Evolutionary conservation across 2,329 filamentous ascomycete genomes (phyloP).

Genomic region (Hysterium pulicare): DNA sequence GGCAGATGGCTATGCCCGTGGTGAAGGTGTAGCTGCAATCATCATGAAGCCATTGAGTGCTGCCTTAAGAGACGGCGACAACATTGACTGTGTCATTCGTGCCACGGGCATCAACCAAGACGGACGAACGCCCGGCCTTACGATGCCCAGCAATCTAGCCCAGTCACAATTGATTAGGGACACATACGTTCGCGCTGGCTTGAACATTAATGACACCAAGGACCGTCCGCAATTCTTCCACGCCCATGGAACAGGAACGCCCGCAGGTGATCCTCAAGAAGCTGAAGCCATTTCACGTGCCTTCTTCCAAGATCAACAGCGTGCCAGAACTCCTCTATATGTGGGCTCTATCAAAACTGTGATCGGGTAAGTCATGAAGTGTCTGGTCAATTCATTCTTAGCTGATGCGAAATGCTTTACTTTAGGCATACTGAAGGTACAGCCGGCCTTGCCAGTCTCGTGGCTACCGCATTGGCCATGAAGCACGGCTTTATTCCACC

Average conservation of each 20-base stretch:
- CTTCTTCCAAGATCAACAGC: conserved; percentile 1
- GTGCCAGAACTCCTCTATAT: background rate
- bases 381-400: too few species aligned
- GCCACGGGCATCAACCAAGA: conserved; percentile 13
- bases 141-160: conserved; percentile 29
- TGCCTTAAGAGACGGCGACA: conserved; percentile 16
- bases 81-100: conserved; percentile 17
- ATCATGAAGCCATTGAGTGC: conserved; percentile 16
- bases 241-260: conserved; percentile 53
- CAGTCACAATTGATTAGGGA: conserved; percentile 34
- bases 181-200: conserved; percentile 31
- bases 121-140: conserved; percentile 1
- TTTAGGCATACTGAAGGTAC: conserved; percentile 38
- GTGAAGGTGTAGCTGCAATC: conserved; percentile 18
- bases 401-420: too few species aligned
- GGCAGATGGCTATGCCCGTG: conserved; percentile 18
- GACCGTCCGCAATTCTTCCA: conserved; percentile 9
- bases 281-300: conserved; percentile 2
- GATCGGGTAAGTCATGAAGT: conserved; percentile 40
- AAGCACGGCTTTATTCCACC: conserved; percentile 30
- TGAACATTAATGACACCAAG: conserved; percentile 10
- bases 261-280: conserved; percentile 40
- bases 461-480: conserved; percentile 35
- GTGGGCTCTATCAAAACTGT: conserved; percentile 25
- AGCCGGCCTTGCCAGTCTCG: conserved; percentile 26